A percentile compares a stretch with the other conserved stretches of the same genome.
These are phyloP conservation scores for Ormosia emarginata DNA, from an alignment of 306 rosid species.

Conservation along the genomic window DNA sequence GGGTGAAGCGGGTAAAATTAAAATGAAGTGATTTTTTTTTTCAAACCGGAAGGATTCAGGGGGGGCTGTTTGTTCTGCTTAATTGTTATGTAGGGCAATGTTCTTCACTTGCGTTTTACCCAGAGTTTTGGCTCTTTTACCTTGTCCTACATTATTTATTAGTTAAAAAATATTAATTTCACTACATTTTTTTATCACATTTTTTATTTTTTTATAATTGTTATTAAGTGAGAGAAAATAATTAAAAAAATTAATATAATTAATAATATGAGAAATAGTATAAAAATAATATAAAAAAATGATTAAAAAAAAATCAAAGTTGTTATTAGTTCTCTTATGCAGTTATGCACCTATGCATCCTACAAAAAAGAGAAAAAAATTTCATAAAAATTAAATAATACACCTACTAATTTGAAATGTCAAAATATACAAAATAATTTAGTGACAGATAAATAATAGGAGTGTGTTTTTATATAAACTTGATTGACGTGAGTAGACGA, in stretches of 20 bases:
- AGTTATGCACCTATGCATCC: not conserved
- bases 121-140: conserved; percentile 17
- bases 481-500: not conserved
- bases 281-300: too few species aligned
- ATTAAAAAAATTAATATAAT: too few species aligned
- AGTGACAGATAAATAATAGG: not conserved
- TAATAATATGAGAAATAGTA: too few species aligned
- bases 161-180: too few species aligned
- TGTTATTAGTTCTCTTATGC: not conserved
- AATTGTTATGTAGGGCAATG: conserved; percentile 5
- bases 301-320: too few species aligned
- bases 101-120: not conserved
- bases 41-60: conserved; percentile 17
- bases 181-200: too few species aligned
- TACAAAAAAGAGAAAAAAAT: not conserved
- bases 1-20: not conserved
- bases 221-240: too few species aligned
- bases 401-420: not conserved
- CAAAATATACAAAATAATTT: not conserved
- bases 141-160: not conserved
- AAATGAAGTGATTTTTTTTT: conserved; percentile 7
- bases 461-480: not conserved
- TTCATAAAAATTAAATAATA: not conserved
- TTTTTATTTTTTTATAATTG: too few species aligned
- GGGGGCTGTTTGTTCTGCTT: not conserved